Conservation (phyloP, 2,329 filamentous ascomycete genomes). For the Samsoniella hepiali region DNA sequence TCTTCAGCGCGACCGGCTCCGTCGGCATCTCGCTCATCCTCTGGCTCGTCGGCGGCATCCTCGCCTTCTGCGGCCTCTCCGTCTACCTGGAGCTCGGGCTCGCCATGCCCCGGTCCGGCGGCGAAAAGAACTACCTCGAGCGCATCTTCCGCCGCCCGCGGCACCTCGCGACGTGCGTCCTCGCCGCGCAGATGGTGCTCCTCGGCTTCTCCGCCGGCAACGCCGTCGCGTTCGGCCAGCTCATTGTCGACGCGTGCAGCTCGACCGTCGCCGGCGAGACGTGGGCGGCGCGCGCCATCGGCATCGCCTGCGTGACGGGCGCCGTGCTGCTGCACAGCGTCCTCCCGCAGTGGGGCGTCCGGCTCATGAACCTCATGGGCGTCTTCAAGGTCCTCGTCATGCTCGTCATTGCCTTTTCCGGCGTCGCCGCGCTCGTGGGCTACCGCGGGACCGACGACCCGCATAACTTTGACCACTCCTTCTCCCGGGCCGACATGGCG, state of each 20-base stretch:
- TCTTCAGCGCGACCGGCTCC: slow-evolving; percentile 51
- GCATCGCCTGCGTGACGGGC: slow-evolving; percentile 52
- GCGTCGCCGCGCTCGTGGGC: slow-evolving; percentile 54
- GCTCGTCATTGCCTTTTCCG: slow-evolving; percentile 59
- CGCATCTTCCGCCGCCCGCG: slow-evolving; percentile 57
- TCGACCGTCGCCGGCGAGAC: slow-evolving; percentile 43
- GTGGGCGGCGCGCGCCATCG: slow-evolving; percentile 57
- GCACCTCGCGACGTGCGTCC: slow-evolving; percentile 57
- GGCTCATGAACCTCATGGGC: slow-evolving; percentile 57
- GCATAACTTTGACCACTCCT: slow-evolving; percentile 56
- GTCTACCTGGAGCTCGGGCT: slow-evolving; percentile 63
- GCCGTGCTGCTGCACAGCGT: slow-evolving; percentile 50
- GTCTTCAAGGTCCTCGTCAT: slow-evolving; percentile 59
- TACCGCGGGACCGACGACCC: slow-evolving; percentile 47
- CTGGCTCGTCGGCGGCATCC: slow-evolving; percentile 41
- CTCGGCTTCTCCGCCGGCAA: slow-evolving; percentile 60
- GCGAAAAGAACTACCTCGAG: slow-evolving; percentile 66
- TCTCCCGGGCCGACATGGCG: slow-evolving; percentile 42
- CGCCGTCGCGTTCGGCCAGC: slow-evolving; percentile 56
- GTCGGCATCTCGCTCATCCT: slow-evolving; percentile 36
- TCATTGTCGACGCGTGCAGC: slow-evolving; percentile 54
- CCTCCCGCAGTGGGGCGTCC: slow-evolving; percentile 55
- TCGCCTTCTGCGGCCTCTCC: slow-evolving; percentile 57
- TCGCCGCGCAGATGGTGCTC: slow-evolving; percentile 59
- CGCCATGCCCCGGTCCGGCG: slow-evolving; percentile 59